Evolutionary conservation across 441 rosid genomes (phyloP).

Genomic region (Arabidopsis hybrid): DNA sequence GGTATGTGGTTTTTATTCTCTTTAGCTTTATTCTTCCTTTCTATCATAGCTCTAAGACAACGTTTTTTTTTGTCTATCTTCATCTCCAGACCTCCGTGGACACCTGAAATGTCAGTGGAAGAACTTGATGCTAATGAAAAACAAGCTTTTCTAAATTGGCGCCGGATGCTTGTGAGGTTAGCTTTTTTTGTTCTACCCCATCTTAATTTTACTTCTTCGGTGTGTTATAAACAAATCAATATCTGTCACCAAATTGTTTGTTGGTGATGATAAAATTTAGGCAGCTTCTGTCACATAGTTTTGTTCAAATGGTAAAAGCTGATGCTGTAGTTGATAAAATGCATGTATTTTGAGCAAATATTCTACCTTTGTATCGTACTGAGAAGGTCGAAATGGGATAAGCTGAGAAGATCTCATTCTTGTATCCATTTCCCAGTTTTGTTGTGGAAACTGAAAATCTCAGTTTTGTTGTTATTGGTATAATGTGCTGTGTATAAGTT

Average conservation of each 20-base stretch:
- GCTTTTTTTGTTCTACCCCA: neutral
- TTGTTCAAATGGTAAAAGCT: neutral
- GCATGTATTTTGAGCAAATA: neutral
- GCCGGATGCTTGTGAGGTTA: conserved; percentile 87
- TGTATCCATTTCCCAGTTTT: neutral
- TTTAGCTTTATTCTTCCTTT: neutral
- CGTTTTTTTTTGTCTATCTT: neutral
- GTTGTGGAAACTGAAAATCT: neutral
- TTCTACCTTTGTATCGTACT: neutral
- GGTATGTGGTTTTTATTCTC: conserved; percentile 46
- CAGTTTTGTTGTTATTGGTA: neutral
- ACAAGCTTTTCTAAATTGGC: conserved; percentile 85
- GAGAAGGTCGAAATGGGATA: neutral
- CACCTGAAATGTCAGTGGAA: conserved; percentile 80
- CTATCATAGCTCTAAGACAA: neutral
- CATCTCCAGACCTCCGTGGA: conserved; percentile 82
- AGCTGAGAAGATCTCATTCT: neutral
- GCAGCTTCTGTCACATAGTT: neutral
- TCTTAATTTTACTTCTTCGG: neutral
- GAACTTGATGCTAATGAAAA: conserved; percentile 86
- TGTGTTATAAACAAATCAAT: neutral
- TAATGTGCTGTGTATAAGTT: neutral
- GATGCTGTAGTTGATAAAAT: neutral
- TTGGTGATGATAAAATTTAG: too few relatives aligned
- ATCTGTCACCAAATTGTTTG: neutral